phyloP scores from a whole-genome alignment of 108 stramenopile species.

The Schizochytrium sp. region DNA sequence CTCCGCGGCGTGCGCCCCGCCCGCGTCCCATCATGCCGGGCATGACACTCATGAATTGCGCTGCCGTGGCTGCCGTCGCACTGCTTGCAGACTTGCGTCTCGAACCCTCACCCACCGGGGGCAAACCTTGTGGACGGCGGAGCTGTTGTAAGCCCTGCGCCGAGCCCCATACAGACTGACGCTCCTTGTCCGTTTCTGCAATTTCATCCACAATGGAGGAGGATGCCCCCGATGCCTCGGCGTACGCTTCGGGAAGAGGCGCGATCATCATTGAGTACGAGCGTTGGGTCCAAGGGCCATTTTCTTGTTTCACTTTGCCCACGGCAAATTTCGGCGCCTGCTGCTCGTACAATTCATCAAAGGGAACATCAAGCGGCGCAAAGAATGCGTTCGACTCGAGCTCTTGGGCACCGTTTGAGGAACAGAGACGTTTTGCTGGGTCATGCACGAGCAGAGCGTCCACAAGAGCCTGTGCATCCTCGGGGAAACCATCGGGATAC shows the following conservation, averaged over 20 bases:
- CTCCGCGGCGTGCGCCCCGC: background rate
- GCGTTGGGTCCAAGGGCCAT: background rate
- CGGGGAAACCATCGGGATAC: slow-evolving; percentile 9
- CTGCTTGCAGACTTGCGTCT: no score
- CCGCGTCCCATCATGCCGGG: background rate
- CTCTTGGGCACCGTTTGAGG: background rate
- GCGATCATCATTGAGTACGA: slow-evolving; percentile 1
- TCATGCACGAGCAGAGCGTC: background rate
- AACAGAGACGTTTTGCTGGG: background rate
- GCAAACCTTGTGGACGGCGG: background rate
- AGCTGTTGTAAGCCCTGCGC: background rate
- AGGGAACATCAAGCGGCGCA: background rate
- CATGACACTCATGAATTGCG: background rate
- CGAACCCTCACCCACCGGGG: background rate
- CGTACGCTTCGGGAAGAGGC: background rate
- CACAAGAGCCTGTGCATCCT: background rate
- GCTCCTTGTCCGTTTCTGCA: background rate
- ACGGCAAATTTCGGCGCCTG: background rate
- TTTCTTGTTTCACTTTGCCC: background rate
- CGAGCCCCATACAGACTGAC: background rate
- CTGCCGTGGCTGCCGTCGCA: background rate
- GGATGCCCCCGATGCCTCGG: background rate
- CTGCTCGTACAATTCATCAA: background rate
- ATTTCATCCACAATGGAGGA: background rate
- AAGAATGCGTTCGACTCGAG: slow-evolving; percentile 1